Base-by-base conservation (phyloP, 352 stramenopile species). In the Saprolegnia parasitica region DNA sequence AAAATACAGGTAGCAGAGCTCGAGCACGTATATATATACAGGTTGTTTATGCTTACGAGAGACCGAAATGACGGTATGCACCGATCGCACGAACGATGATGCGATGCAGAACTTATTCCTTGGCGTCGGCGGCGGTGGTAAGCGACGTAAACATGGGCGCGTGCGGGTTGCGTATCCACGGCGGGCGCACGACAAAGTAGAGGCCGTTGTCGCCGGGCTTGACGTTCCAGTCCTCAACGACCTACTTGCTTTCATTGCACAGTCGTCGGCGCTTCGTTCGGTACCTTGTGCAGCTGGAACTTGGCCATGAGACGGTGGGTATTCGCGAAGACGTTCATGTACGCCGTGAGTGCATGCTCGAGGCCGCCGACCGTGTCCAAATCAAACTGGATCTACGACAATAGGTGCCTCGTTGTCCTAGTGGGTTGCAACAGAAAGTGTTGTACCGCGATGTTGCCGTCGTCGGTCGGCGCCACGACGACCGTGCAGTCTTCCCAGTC, bases 311-410 rank as follows among this genome's bases (percentile, higher is more conserved):
- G 72, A 65, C 81, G 77, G 49, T 91, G 84, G 60, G 75, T 86
- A 56, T 84, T 83, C 55, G 79, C 76, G 8, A 93, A 82, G 6
- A 92, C 84, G 65, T 92, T 91, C 84, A 93, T 93, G 73, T 92
- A 93, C 24, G 86, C 82, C 32, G 88, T 77, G 26, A 93, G 73
- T 3, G 79, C 82, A 35, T 71, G 78, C 56, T 91, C 84, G 55
- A 70, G 42, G 56, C 68, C 65, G 0, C 61, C 66, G 21, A 72
- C 8, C 11, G 64, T 66, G 35, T 73, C 68, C 21, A 61, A 5
- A 26, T 73, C 52, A 67, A 73, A 73, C 5, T 46, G 63, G 20
- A 70, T 37, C 63, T 70, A 58, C 9, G 13, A 26, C 18, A 49
- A 58, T 55, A 76, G 79, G 63, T 88, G 79, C 37, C 86, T 61